Percentiles rank a stretch among this genome's conserved stretches.
Evolutionary conservation across 2,329 filamentous ascomycete species (phyloP).

Genomic region (Penicillium sp.): DNA sequence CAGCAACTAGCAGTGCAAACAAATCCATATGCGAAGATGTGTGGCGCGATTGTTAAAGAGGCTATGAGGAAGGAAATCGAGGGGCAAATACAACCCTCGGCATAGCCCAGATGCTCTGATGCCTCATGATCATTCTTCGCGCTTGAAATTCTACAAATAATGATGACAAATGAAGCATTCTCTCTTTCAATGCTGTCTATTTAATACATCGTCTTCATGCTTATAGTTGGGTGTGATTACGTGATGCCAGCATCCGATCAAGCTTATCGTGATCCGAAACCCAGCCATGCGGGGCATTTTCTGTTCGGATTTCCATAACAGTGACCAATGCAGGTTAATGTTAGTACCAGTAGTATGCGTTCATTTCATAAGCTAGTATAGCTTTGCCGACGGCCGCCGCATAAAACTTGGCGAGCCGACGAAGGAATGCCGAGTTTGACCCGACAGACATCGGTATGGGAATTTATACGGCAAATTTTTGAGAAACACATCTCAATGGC

Average conservation of each 20-base stretch:
- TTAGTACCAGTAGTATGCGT: neutral
- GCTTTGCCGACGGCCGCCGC: neutral
- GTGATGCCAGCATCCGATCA: neutral
- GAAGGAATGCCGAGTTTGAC: neutral
- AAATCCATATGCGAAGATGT: constrained; percentile 64
- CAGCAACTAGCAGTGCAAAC: constrained; percentile 59
- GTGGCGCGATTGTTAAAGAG: constrained; percentile 61
- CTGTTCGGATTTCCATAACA: neutral
- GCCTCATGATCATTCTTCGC: neutral
- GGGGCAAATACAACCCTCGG: neutral
- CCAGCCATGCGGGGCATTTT: neutral
- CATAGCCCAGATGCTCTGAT: neutral
- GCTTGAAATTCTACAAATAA: neutral
- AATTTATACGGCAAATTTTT: neutral
- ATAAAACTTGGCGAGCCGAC: neutral
- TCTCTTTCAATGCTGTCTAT: neutral
- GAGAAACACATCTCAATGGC: no score
- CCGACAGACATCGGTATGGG: neutral
- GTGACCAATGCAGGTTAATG: neutral
- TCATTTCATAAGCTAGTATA: neutral
- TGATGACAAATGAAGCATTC: neutral
- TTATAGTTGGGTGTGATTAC: neutral
- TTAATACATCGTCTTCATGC: neutral
- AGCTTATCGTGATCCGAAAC: neutral
- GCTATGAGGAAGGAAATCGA: constrained; percentile 56